Evolutionary conservation across 106 monocot genomes (phyloP).

Genomic region (Dioscorea dumetorum): DNA sequence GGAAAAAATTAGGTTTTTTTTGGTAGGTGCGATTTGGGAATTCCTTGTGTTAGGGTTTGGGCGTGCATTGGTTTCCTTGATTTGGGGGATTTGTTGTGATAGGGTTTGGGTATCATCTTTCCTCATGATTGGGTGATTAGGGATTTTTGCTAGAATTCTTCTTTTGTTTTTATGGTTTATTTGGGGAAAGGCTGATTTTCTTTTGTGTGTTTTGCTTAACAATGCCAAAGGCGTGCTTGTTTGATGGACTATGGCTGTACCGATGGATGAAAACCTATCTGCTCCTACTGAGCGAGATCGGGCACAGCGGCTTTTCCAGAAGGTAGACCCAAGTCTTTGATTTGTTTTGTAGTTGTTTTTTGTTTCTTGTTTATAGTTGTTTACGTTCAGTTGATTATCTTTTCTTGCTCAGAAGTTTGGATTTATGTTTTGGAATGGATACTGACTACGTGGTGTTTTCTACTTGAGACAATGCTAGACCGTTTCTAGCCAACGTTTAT

Average conservation of each 20-base stretch:
- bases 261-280: conserved; percentile 54
- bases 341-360: background rate
- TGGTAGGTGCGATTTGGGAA: background rate
- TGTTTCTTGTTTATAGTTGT: too few relatives aligned
- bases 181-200: background rate
- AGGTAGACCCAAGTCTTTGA: conserved; percentile 24
- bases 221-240: background rate
- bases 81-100: background rate
- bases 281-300: conserved; percentile 54
- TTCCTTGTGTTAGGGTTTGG: conserved; percentile 1
- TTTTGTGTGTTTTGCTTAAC: background rate
- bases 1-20: too few relatives aligned
- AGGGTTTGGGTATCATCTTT: background rate
- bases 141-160: background rate
- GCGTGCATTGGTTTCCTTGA: background rate
- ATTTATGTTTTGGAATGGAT: background rate
- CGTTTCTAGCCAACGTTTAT: background rate
- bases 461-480: background rate
- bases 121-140: background rate
- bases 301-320: conserved; percentile 45
- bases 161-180: background rate
- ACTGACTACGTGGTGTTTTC: background rate
- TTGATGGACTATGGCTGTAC: conserved; percentile 90
- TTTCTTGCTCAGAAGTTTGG: background rate
- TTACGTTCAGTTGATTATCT: background rate